These are phyloP conservation scores for Caloboletus inedulis DNA, from an alignment of 1,284 basidiomycete genomes.

Conservation along the genomic window DNA sequence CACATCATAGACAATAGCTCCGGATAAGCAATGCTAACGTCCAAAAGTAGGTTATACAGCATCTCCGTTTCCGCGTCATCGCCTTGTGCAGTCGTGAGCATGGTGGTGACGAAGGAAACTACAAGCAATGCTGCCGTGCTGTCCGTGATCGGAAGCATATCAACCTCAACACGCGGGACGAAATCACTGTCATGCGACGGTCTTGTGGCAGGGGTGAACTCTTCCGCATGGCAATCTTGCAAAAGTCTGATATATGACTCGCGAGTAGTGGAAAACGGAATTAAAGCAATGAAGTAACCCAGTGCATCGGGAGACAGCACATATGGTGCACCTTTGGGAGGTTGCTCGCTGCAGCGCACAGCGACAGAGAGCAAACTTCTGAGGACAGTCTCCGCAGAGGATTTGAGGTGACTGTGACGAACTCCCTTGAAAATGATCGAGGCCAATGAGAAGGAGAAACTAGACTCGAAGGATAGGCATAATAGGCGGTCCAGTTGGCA, in stretches of 20 bases:
- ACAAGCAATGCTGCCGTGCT: constrained; percentile 66
- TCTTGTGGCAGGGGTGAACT: constrained; percentile 40
- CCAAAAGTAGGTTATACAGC: constrained; percentile 72
- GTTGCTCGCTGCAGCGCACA: constrained; percentile 43
- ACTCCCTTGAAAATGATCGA: constrained; percentile 84
- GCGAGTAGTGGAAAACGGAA: constrained; percentile 65
- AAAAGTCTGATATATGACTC: constrained; percentile 58
- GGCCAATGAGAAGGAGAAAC: constrained; percentile 79
- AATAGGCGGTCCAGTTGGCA: constrained; percentile 72
- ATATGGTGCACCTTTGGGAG: constrained; percentile 39
- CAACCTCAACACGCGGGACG: constrained; percentile 53
- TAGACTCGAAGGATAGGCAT: constrained; percentile 74
- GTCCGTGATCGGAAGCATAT: constrained; percentile 65
- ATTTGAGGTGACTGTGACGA: constrained; percentile 62
- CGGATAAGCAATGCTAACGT: constrained; percentile 69
- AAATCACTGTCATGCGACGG: constrained; percentile 46
- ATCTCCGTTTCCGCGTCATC: constrained; percentile 83
- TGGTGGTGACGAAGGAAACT: constrained; percentile 73
- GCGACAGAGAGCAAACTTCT: constrained; percentile 58
- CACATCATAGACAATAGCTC: constrained; percentile 75
- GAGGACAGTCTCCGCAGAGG: constrained; percentile 56
- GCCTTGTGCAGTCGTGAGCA: constrained; percentile 75
- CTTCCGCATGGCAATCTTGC: constrained; percentile 56
- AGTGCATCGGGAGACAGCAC: constrained; percentile 59
- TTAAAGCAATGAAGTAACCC: constrained; percentile 79